Percentiles rank a stretch among this genome's conserved stretches.
phyloP scores from a whole-genome alignment of 192 early-diverging fungal genomes.

The Radiomyces spectabilis region DNA sequence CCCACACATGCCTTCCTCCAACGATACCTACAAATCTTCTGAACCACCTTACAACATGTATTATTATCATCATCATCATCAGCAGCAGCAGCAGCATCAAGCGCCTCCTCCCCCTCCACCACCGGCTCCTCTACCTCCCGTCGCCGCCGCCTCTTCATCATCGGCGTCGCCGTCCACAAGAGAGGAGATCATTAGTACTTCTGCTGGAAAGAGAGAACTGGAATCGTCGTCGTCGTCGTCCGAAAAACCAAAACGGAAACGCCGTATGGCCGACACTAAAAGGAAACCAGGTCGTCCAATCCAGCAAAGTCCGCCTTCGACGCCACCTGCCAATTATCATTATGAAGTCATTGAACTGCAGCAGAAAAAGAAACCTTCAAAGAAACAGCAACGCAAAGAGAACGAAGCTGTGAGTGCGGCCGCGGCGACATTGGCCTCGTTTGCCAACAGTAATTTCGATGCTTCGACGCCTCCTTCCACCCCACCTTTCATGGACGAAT shows the following conservation, averaged over 20 bases:
- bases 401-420: conserved; percentile 16
- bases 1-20: neutral
- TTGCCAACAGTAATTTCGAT: conserved; percentile 1
- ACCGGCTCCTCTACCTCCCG: conserved; percentile 1
- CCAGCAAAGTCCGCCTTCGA: neutral
- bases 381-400: conserved; percentile 12
- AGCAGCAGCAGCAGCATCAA: neutral
- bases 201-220: no score
- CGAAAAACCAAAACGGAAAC: conserved; percentile 11
- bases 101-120: neutral
- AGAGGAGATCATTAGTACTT: no score
- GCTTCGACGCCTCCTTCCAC: neutral
- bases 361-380: neutral
- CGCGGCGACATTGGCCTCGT: conserved; percentile 19
- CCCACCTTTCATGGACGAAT: no score
- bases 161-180: no score
- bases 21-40: neutral
- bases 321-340: conserved; percentile 5
- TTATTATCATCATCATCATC: neutral
- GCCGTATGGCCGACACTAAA: conserved; percentile 1
- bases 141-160: no score
- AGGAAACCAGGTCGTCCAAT: neutral
- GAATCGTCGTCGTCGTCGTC: neutral
- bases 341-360: conserved; percentile 15
- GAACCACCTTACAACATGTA: neutral